Percentiles rank a stretch among this genome's conserved stretches.
Conservation (phyloP, 495 filamentous ascomycete genomes). For the Penicillium alfredii region DNA sequence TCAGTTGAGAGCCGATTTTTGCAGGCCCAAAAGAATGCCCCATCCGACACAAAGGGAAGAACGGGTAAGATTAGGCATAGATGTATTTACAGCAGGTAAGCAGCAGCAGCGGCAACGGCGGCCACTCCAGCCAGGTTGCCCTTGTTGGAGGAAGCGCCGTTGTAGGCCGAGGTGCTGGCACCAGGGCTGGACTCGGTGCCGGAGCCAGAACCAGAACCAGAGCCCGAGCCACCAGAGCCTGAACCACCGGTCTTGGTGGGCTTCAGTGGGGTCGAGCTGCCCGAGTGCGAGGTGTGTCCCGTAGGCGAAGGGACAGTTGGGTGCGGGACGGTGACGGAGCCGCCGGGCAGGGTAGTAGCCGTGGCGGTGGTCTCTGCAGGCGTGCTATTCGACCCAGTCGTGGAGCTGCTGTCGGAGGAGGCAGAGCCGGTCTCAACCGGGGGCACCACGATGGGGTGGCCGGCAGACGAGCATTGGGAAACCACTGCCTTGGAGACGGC, state of each 20-base stretch:
- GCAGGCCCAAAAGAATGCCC: too few species aligned
- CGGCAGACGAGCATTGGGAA: slow-evolving; percentile 28
- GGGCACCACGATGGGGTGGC: slow-evolving; percentile 36
- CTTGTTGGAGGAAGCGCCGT: slow-evolving; percentile 21
- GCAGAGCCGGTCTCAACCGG: slow-evolving; percentile 20
- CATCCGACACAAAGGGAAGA: too few species aligned
- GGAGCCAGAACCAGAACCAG: slow-evolving; percentile 7
- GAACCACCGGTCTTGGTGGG: slow-evolving; percentile 2
- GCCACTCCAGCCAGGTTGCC: slow-evolving; percentile 29
- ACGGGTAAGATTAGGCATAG: slow-evolving; percentile 19
- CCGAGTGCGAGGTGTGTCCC: slow-evolving; percentile 2
- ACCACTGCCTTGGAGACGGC: slow-evolving; percentile 35
- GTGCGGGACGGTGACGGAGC: slow-evolving; percentile 7
- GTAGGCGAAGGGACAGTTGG: slow-evolving; percentile 10
- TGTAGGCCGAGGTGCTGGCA: slow-evolving; percentile 18
- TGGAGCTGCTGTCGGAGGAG: slow-evolving; percentile 1
- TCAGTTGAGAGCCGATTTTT: too few species aligned
- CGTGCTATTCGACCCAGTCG: not conserved
- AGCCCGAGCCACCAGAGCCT: slow-evolving; percentile 7
- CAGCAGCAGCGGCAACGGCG: slow-evolving; percentile 24
- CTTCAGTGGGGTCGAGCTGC: slow-evolving; percentile 10
- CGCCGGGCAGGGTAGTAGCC: not conserved
- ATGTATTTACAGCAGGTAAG: slow-evolving; percentile 30
- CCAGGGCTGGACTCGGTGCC: slow-evolving; percentile 5
- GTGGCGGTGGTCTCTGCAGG: slow-evolving; percentile 8